phyloP scores from a whole-genome alignment of 257 asterid genomes.

The Capsicum chinense region DNA sequence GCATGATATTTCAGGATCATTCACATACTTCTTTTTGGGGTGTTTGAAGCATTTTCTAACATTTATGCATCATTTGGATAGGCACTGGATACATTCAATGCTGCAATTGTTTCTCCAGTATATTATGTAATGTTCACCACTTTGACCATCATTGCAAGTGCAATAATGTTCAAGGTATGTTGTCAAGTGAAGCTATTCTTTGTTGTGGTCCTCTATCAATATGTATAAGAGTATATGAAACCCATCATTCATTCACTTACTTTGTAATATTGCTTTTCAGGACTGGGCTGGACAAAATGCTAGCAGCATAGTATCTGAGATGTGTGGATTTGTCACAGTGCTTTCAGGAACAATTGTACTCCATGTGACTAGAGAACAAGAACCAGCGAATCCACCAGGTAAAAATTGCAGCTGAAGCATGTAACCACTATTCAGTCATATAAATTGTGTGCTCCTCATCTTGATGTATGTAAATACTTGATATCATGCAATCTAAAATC shows the following conservation, averaged over 20 bases:
- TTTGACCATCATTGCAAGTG: slow-evolving; percentile 79
- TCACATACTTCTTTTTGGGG: neutral
- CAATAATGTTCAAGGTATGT: slow-evolving; percentile 83
- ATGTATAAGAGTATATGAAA: slow-evolving; percentile 17
- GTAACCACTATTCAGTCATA: neutral
- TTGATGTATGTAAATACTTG: neutral
- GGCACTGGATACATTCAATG: slow-evolving; percentile 88
- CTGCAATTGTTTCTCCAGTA: slow-evolving; percentile 87
- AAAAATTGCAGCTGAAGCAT: slow-evolving; percentile 22
- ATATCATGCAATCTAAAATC: neutral
- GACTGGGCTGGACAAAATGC: slow-evolving; percentile 83
- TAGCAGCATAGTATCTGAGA: slow-evolving; percentile 70
- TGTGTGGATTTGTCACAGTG: slow-evolving; percentile 68
- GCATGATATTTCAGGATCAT: neutral
- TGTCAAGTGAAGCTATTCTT: slow-evolving; percentile 9
- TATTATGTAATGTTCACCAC: slow-evolving; percentile 92
- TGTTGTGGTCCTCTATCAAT: slow-evolving; percentile 20
- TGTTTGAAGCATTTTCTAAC: slow-evolving; percentile 21
- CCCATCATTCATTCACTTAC: neutral
- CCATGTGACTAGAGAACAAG: slow-evolving; percentile 76
- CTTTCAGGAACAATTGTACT: slow-evolving; percentile 81
- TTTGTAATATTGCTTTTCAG: slow-evolving; percentile 38
- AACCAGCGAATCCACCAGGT: slow-evolving; percentile 59
- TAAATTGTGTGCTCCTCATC: neutral
- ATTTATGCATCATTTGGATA: slow-evolving; percentile 37